These are phyloP conservation scores for Neoscytalidium dimidiatum DNA, from an alignment of 2,329 filamentous ascomycete species.

Conservation along the genomic window DNA sequence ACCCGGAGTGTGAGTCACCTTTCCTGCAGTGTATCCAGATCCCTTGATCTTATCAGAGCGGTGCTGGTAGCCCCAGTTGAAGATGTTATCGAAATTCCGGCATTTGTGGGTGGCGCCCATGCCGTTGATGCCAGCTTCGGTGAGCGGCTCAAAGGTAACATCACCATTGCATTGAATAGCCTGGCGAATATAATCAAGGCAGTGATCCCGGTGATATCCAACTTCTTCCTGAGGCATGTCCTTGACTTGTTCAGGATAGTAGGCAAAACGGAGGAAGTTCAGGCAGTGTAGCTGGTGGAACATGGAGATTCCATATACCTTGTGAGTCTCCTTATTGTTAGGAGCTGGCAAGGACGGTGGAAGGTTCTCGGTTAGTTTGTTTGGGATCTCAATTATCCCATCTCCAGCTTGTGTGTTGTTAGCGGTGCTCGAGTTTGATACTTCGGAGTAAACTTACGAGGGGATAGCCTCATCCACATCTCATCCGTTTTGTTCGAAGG, in stretches of 20 bases:
- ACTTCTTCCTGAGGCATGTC: not conserved
- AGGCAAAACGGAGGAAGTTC: conserved; percentile 35
- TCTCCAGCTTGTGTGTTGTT: not conserved
- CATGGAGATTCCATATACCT: conserved; percentile 22
- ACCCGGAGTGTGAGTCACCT: no score
- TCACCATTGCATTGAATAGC: conserved; percentile 17
- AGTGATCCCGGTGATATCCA: conserved; percentile 4
- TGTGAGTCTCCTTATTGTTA: not conserved
- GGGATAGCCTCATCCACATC: not conserved
- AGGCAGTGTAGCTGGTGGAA: conserved; percentile 36
- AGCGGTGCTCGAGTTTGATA: no score
- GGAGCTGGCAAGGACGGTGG: not conserved
- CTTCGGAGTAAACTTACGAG: not conserved
- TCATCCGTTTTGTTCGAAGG: not conserved
- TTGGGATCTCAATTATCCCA: not conserved
- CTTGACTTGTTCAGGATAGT: conserved; percentile 23
- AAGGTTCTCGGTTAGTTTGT: not conserved
- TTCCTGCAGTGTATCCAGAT: not conserved
- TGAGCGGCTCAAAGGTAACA: conserved; percentile 11
- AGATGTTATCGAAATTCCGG: not conserved
- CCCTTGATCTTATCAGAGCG: not conserved
- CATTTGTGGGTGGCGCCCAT: not conserved
- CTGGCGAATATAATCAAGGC: conserved; percentile 20
- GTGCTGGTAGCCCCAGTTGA: conserved; percentile 4
- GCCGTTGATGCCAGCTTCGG: not conserved